Conservation (phyloP, 257 asterid genomes). For the Mitragyna speciosa region DNA sequence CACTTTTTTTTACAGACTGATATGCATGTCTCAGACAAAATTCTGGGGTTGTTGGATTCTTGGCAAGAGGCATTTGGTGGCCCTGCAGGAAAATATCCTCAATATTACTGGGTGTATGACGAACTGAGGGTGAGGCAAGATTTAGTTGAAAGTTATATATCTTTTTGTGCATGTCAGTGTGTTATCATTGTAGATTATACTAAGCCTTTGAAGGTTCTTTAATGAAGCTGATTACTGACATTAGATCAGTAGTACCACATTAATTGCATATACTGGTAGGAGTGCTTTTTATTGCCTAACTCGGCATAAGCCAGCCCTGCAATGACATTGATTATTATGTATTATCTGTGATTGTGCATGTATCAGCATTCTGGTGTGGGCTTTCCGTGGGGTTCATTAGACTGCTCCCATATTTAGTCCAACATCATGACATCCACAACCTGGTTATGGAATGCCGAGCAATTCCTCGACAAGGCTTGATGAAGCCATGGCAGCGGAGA, state of each 20-base stretch:
- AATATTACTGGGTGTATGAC: constrained; percentile 81
- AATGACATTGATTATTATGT: not conserved
- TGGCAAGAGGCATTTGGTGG: constrained; percentile 98
- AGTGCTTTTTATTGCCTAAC: not conserved
- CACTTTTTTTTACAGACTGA: constrained; percentile 61
- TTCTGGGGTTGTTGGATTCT: constrained; percentile 64
- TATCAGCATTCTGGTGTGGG: constrained; percentile 75
- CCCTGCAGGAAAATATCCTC: constrained; percentile 80
- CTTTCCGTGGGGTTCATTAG: constrained; percentile 65
- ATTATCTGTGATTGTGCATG: not conserved
- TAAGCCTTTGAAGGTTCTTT: not conserved
- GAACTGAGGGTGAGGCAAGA: constrained; percentile 65
- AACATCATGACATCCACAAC: constrained; percentile 55
- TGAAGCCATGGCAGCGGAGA: constrained; percentile 81
- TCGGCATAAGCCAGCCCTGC: not conserved
- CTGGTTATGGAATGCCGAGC: constrained; percentile 93
- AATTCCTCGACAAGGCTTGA: constrained; percentile 84
- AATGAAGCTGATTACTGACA: not conserved
- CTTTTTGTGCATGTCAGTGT: too few relatives aligned
- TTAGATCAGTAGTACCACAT: not conserved
- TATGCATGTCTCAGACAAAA: constrained; percentile 76
- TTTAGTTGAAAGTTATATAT: not conserved
- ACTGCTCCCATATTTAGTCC: constrained; percentile 71
- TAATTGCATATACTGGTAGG: too few relatives aligned
- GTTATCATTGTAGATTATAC: not conserved